Base-by-base conservation (phyloP, 495 filamentous ascomycete species). In the Trichoderma reesei region DNA sequence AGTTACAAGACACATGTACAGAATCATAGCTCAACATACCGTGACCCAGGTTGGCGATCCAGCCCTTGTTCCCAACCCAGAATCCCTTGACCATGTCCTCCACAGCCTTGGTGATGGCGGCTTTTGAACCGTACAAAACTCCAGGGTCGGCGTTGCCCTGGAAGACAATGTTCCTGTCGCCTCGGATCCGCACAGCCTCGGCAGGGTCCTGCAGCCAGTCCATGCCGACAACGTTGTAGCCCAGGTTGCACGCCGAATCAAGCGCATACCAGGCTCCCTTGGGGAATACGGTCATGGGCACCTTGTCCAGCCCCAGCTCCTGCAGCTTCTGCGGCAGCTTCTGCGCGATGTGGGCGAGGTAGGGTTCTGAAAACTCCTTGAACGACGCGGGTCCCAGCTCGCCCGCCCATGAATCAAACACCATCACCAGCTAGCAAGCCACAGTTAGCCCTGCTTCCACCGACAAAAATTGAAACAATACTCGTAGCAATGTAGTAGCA, bases 201-300 rank as follows among this genome's bases (percentile, higher is more conserved):
- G 86, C 88, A 4, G 94, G 90, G 70, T 92, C 91, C 66, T 96
- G 90, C 34, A 92, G 83, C 94, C 94, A 98, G 74, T 98, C 94
- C 64, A 98, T 79, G 33, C 95, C 89, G 61, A 98, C 87, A 38
- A 96, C 90, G 67, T 98, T 86, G 76, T 98, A 98, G 13, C 91
- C 92, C 26, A 91, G 85, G 68, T 90, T 78, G 74, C 92, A 96
- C 14, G 92, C 82, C 13, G 89, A 86, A 67, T 96, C 91, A 38
- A 98, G 79, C 4, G 91, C 92, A 74, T 93, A 96, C 90, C 94
- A 96, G n/a, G 94, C 92, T 4, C 94, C 94, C 78, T 98, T 98
- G n/a, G 94, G 91, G 74, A 98, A 98, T 16, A 97, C 91, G n/a
- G 90, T 94, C 94, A 98, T 97, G 1, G 94, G 94, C 2, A 98